Evolutionary conservation across 345 rosid genomes (phyloP).

Genomic region (Boechera retrofracta): DNA sequence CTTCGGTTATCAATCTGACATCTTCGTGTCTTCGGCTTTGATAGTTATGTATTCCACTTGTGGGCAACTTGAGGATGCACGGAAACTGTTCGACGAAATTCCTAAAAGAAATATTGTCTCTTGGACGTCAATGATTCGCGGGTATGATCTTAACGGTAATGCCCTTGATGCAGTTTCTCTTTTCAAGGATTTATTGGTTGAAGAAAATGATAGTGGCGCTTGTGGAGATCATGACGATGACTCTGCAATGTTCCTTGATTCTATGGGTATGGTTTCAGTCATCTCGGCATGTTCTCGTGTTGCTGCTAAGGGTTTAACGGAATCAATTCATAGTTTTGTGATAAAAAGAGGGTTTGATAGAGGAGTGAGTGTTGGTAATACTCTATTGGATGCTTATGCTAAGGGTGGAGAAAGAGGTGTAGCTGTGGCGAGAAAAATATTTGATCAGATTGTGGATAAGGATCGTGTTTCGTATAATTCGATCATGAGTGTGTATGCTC

Average conservation of each 20-base stretch:
- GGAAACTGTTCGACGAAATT: slow-evolving; percentile 79
- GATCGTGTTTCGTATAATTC: slow-evolving; percentile 82
- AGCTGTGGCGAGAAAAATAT: slow-evolving; percentile 62
- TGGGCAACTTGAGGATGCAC: slow-evolving; percentile 62
- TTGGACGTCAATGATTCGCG: slow-evolving; percentile 87
- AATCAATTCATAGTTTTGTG: slow-evolving; percentile 65
- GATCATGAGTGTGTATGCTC: slow-evolving; percentile 74
- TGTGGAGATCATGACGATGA: slow-evolving; percentile 11
- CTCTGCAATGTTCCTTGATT: slow-evolving; percentile 53
- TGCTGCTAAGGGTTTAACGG: slow-evolving; percentile 53
- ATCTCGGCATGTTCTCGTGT: slow-evolving; percentile 78
- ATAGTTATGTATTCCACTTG: slow-evolving; percentile 77
- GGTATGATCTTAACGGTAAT: slow-evolving; percentile 68
- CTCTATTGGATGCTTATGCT: slow-evolving; percentile 82
- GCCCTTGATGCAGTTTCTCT: slow-evolving; percentile 61
- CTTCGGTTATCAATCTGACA: slow-evolving; percentile 69
- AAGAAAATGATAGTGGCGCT: slow-evolving; percentile 46
- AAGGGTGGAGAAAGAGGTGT: slow-evolving; percentile 59
- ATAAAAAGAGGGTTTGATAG: slow-evolving; percentile 67
- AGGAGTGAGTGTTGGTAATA: slow-evolving; percentile 64
- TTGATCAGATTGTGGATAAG: slow-evolving; percentile 65
- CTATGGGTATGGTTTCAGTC: slow-evolving; percentile 70
- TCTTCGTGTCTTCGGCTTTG: slow-evolving; percentile 80
- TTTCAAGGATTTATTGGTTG: slow-evolving; percentile 67
- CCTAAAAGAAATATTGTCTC: slow-evolving; percentile 68